Evolutionary conservation across 78 protist species (phyloP).

Genomic region (Dictyostelium citrinum): DNA sequence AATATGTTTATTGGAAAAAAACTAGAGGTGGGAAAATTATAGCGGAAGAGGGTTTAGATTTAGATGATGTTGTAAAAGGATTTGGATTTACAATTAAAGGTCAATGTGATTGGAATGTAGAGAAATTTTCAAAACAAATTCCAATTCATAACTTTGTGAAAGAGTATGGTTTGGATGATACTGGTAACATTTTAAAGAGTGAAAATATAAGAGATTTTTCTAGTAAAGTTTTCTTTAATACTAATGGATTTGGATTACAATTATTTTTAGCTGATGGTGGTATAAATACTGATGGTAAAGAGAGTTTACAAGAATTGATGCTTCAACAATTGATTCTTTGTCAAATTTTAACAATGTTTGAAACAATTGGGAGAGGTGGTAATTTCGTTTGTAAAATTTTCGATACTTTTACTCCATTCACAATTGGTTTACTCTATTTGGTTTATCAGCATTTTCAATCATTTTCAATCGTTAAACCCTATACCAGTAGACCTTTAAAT

Average conservation of each 20-base stretch:
- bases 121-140: constrained; percentile 71
- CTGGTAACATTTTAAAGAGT: constrained; percentile 78
- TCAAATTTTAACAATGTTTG: constrained; percentile 83
- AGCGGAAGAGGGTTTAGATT: not conserved
- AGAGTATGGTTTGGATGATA: constrained; percentile 77
- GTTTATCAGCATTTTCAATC: constrained; percentile 77
- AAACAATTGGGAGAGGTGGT: constrained; percentile 83
- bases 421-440: constrained; percentile 83
- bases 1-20: constrained; percentile 87
- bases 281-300: constrained; percentile 81
- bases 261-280: constrained; percentile 91
- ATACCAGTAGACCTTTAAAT: constrained; percentile 94
- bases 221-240: constrained; percentile 16
- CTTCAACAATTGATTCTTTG: constrained; percentile 86
- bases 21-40: constrained; percentile 20
- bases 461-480: constrained; percentile 89
- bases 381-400: constrained; percentile 93
- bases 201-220: constrained; percentile 81
- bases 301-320: constrained; percentile 83
- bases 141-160: constrained; percentile 81
- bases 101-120: constrained; percentile 77
- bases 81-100: constrained; percentile 86
- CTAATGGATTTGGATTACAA: constrained; percentile 78
- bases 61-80: constrained; percentile 24
- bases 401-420: constrained; percentile 90